Base-by-base conservation (phyloP, 306 rosid species). In the Sophora flavescens region DNA sequence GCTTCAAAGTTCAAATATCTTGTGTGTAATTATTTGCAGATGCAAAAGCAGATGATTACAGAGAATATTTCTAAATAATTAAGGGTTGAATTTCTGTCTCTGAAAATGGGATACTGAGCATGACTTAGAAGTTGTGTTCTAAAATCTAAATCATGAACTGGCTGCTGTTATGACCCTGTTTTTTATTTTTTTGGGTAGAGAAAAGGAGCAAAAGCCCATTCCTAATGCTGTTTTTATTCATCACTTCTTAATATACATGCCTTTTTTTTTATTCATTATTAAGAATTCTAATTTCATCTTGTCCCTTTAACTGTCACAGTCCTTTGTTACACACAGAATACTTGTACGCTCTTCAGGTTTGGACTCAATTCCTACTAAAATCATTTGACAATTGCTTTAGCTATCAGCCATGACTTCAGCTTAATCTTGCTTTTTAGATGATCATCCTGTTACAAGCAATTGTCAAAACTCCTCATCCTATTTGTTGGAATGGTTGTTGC, bases 241-340 rank as follows among this genome's bases (percentile, higher is more conserved):
- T 35, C 56, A 47, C 32, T 32, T 56, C 22, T 48, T 48, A 12
- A 72, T 61, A 17, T 60, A 3, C 13, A 22, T 28, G 47, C 33
- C n/a, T 47, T 6, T 3, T 42, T 44, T n/a, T 68, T 60, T 33
- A 80, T 41, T 64, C 69, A 33, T 18, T 72, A 54, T 68, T 45
- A 22, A 70, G 48, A 38, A 75, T 62, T 74, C 71, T 81, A 68
- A 75, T 63, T 74, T 78, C 51, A 48, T 78, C 47, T 53, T 75
- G 75, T 80, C 63, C 77, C 62, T 81, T 78, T 47, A 7, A 45
- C 26, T 72, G 45, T 83, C 80, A 78, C 96, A 93, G 98, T 83
- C 90, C 66, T 89, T 91, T 85, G 91, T 91, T 82, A 91, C 97
- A 13, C 98, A 91, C 88, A 84, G 91, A 66, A 75, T 93, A 53